Base-by-base conservation (phyloP, 2,329 filamentous ascomycete genomes). In the Epichloe baconii region DNA sequence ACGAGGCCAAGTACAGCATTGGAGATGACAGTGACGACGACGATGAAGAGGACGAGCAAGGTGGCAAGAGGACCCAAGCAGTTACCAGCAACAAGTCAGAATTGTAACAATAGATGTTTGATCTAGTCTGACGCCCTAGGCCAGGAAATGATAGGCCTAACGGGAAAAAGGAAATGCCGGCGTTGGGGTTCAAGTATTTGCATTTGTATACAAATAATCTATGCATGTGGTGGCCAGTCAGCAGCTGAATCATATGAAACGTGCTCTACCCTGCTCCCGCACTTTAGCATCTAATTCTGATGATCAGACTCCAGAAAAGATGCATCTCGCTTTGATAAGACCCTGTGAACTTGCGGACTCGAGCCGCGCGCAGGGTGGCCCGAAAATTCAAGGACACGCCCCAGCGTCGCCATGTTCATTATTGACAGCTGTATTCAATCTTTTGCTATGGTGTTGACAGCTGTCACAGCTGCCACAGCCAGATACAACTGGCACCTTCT, bases 1-100 rank as follows among this genome's bases (percentile, higher is more conserved):
- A 67, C 43, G 64, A 71, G 43, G 70, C 73, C 52, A 71, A 71
- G 56, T 84, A 84, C 61, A 76, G 73, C 52, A 67, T 82, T 8
- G 80, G 77, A 17, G 76, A 70, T 17, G 77, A 72, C 48, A 80
- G 77, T 58, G 77, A 80, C 49, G 77, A 76, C 45, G 64, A 68
- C 10, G 63, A 64, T 49, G 61, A 61, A 42, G 58, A 62, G 12
- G 51, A 47, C 44, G 58, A 62, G 17, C 51, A 48, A n/a, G 50
- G 41, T 35, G 49, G 50, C 14, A 53, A 53, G 46, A 49, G 50
- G 19, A 37, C 8, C 12, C 35, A 35, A 7, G 7, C 36, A 40
- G 36, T 15, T 46, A n/a, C 35, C 21, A 46, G 23, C 35, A 50
- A 41, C 37, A 45, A 31, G 14, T 46, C 21, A 41, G 10, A 21